Base-by-base conservation (phyloP, 352 stramenopile species). In the Phytophthora colocasiae region DNA sequence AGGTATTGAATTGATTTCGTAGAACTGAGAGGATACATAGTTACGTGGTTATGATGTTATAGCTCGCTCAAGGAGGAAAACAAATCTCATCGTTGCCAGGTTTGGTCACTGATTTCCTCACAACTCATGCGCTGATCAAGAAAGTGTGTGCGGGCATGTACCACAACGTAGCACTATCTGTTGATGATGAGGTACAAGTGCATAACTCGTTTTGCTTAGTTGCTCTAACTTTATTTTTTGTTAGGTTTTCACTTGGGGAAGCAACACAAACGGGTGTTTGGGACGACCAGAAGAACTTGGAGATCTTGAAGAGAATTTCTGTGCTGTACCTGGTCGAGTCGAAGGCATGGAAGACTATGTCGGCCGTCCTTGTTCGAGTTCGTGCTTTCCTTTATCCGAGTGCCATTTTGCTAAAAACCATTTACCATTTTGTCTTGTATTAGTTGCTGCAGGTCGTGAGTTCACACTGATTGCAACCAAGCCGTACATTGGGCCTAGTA, bases 201-300 rank as follows among this genome's bases (percentile, higher is more conserved):
- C 32, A 4, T 17, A 43, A 39, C 15, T 27, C 6, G 12, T 51
- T 51, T 14, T 38, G 22, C 29, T 27, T 24, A 12, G 10, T 40
- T 10, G 3, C 27, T 3, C 50, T 58, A 6, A 58, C 17, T 6
- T 2, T 12, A 26, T 4, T 11, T 40, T 47, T 12, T 26, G 29
- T 7, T 41, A 89, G 82, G 83, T 98, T 8, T 98, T 98, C 58
- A 98, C 89, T 6, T 98, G 95, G 95, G 93, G 95, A 0, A 97
- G 84, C 71, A 98, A 98, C 66, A 84, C 73, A 14, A 95, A 98
- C 59, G 90, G 91, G 3, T 97, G 89, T 68, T 75, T 98, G 1
- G 95, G 95, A 1, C 71, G 90, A 43, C 77, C 79, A 0, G 69
- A 90, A 34, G 87, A 95, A 63, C 73, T 95, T 7, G 78, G 61